Base-by-base conservation (phyloP, 169 alveolate species). In the Plasmodium vinckei region DNA sequence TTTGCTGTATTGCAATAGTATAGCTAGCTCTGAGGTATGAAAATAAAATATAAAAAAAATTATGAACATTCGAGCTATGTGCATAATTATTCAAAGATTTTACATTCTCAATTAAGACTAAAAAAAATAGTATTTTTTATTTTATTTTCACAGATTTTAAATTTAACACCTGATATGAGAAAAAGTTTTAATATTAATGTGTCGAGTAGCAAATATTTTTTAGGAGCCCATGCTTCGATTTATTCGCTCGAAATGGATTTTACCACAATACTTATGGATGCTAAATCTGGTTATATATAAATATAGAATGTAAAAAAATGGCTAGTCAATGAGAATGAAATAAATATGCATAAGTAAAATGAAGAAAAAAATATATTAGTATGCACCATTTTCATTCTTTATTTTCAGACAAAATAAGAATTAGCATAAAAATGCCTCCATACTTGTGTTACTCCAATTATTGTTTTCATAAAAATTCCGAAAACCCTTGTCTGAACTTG, bases 401-500 rank as follows among this genome's bases (percentile, higher is more conserved):
- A n/a, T 42, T 25, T 27, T 12, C 23, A 73, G 88, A 73, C 59
- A 64, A 73, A 60, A 63, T 73, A 67, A 65, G 33, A 67, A 61
- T 73, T 25, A 61, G 65, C 15, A 49, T 73, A 53, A 73, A 73
- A 39, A 15, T 73, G 17, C 88, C 88, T 6, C 12, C 39, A 9
- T 72, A 73, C 33, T 42, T 73, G n/a, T 73, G 88, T 73, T 73
- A 73, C 19, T 47, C 88, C 47, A 73, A 61, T 54, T 73, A 72
- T 39, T 73, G 88, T 54, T 73, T 73, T 53, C 23, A 54, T 12
- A 47, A 19, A 61, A 59, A 73, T 54, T 1, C 53, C 13, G 67
- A 60, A 27, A 65, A 73, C 23, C 88, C 88, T 5, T 73, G 88
- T 49, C 33, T 54, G 9, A 73, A 73, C 64, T 25, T 73, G 1